phyloP scores from a whole-genome alignment of 2,329 filamentous ascomycete species.

The Cordyceps cicadae region DNA sequence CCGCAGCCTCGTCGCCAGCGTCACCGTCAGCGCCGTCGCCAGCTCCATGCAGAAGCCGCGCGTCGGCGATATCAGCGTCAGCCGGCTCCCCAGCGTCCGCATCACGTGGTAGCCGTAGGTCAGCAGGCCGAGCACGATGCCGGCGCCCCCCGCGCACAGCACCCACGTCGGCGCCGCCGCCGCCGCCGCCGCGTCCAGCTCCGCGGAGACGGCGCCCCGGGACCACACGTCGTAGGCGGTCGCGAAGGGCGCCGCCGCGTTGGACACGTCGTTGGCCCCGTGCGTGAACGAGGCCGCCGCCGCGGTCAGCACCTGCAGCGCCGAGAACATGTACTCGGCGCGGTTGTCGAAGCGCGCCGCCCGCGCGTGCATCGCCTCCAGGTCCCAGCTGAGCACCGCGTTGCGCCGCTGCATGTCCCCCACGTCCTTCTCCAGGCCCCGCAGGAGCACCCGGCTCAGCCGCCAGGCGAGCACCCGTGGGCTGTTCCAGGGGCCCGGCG shows the following conservation, averaged over 20 bases:
- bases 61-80: conserved; percentile 46
- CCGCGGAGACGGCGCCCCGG: conserved; percentile 28
- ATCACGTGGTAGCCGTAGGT: conserved; percentile 58
- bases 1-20: conserved; percentile 43
- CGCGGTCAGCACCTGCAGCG: conserved; percentile 41
- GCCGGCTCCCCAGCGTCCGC: conserved; percentile 46
- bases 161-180: conserved; percentile 47
- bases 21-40: conserved; percentile 42
- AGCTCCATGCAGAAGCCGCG: conserved; percentile 45
- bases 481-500: conserved; percentile 31
- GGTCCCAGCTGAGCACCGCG: conserved; percentile 38
- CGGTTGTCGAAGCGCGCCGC: conserved; percentile 45
- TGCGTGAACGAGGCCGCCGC: conserved; percentile 48
- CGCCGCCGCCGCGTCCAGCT: conserved; percentile 32
- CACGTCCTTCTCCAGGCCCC: conserved; percentile 41
- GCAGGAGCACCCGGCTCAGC: conserved; percentile 33
- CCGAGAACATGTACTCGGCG: conserved; percentile 42
- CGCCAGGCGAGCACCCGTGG: conserved; percentile 33
- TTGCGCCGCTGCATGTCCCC: conserved; percentile 37
- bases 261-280: conserved; percentile 48
- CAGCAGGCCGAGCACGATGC: conserved; percentile 48
- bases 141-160: conserved; percentile 37
- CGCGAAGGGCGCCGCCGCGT: conserved; percentile 43
- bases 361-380: conserved; percentile 40
- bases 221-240: conserved; percentile 44